Conservation (phyloP, 1,139 yeast species). For the Yamadazyma buinensis region DNA sequence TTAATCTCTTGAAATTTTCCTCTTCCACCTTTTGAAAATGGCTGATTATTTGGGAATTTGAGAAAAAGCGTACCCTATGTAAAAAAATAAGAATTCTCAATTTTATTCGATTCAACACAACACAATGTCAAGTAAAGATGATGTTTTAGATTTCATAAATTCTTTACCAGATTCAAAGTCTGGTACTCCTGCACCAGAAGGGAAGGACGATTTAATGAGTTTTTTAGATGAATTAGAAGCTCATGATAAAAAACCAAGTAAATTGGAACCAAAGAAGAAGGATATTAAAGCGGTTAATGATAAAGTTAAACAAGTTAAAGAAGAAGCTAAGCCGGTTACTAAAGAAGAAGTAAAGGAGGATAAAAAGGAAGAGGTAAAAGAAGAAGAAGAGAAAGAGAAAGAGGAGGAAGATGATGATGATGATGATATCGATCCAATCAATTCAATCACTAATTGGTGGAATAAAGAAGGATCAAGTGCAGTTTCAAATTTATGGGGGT, state of each 20-base stretch:
- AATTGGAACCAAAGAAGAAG: conserved; percentile 27
- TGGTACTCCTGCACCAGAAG: conserved; percentile 35
- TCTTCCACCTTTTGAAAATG: too few relatives aligned
- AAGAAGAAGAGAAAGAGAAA: neutral
- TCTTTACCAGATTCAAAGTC: conserved; percentile 70
- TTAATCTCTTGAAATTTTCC: too few relatives aligned
- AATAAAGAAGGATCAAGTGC: conserved; percentile 69
- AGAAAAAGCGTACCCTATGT: too few relatives aligned
- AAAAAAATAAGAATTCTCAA: too few relatives aligned
- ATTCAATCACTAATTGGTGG: conserved; percentile 83
- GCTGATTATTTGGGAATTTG: too few relatives aligned
- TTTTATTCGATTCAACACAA: too few relatives aligned
- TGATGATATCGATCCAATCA: conserved; percentile 57
- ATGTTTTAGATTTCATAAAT: conserved; percentile 85
- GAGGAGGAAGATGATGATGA: conserved; percentile 8
- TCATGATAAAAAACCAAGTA: conserved; percentile 24
- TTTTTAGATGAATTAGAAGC: conserved; percentile 79
- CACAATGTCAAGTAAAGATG: conserved; percentile 39
- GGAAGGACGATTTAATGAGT: conserved; percentile 73
- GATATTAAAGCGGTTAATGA: conserved; percentile 1
- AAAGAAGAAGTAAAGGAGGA: conserved; percentile 3
- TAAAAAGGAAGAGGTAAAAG: neutral
- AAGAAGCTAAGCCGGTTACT: neutral
- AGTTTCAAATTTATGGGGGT: conserved; percentile 68
- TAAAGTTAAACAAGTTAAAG: neutral